phyloP scores from a whole-genome alignment of 805 yeast genomes.

The Clavispora fructus region DNA sequence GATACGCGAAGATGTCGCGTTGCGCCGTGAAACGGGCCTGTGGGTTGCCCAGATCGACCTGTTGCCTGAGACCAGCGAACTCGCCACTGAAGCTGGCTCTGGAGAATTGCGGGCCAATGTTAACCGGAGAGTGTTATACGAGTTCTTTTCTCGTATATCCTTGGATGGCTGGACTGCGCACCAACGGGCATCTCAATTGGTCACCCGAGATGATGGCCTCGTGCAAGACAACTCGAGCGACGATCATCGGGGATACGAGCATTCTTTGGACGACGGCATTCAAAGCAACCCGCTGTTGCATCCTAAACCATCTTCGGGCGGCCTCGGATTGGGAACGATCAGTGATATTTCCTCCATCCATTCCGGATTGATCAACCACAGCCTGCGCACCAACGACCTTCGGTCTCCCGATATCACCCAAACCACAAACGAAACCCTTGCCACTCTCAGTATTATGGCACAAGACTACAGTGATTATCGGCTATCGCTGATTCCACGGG shows the following conservation, averaged over 20 bases:
- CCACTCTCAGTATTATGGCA: neutral
- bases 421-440: slow-evolving; percentile 7
- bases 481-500: slow-evolving; percentile 9
- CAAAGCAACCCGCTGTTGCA: slow-evolving; percentile 3
- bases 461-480: neutral
- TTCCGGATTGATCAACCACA: slow-evolving; percentile 22
- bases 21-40: slow-evolving; percentile 18
- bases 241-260: neutral
- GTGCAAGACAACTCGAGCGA: neutral
- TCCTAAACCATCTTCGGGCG: slow-evolving; percentile 2
- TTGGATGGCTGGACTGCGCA: slow-evolving; percentile 22
- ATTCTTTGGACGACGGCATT: slow-evolving; percentile 4
- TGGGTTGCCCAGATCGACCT: slow-evolving; percentile 25
- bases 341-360: slow-evolving; percentile 38
- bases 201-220: neutral
- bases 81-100: neutral
- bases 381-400: slow-evolving; percentile 1
- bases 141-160: slow-evolving; percentile 23
- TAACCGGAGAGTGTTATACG: slow-evolving; percentile 18
- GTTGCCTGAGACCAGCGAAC: neutral
- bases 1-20: slow-evolving; percentile 20
- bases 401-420: slow-evolving; percentile 11
- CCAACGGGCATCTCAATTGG: neutral
- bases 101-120: slow-evolving; percentile 2
- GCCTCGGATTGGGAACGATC: slow-evolving; percentile 35